Conservation (phyloP, 2,329 filamentous ascomycete genomes). For the Rhytidhysteron rufulum region DNA sequence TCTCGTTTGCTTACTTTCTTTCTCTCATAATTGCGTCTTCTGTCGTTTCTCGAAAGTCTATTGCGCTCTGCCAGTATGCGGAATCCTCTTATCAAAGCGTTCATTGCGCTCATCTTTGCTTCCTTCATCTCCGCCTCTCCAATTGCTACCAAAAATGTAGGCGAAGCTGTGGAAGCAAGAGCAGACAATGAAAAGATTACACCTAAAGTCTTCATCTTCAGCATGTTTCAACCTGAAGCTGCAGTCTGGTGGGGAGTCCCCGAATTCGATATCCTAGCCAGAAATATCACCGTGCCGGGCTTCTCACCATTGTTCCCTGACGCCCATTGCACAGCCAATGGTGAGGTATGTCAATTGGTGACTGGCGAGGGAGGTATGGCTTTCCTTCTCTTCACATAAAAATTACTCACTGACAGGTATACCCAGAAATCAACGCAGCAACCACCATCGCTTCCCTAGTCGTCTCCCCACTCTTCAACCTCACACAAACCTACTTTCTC, state of each 20-base stretch:
- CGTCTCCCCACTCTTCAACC: conserved; percentile 60
- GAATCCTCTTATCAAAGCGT: too few species aligned
- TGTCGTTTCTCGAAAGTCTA: too few species aligned
- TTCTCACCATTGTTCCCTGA: conserved; percentile 63
- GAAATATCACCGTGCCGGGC: conserved; percentile 58
- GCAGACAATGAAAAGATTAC: conserved; percentile 42
- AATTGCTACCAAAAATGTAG: not conserved
- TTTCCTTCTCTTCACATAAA: not conserved
- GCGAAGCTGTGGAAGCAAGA: not conserved
- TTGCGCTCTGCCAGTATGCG: too few species aligned
- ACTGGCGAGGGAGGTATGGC: conserved; percentile 53
- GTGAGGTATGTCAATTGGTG: conserved; percentile 64
- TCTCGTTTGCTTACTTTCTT: too few species aligned
- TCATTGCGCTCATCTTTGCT: conserved; percentile 1
- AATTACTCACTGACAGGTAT: conserved; percentile 1
- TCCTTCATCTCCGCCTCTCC: conserved; percentile 5
- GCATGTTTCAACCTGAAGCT: conserved; percentile 48
- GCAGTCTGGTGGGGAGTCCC: conserved; percentile 54
- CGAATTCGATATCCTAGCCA: conserved; percentile 54
- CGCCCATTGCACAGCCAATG: conserved; percentile 60
- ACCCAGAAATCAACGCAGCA: conserved; percentile 68
- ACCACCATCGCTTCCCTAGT: conserved; percentile 60
- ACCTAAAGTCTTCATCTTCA: conserved; percentile 61
- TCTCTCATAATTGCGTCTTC: too few species aligned
- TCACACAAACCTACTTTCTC: conserved; percentile 66